Base-by-base conservation (phyloP, 441 rosid species). In the Pelargonium australe region DNA sequence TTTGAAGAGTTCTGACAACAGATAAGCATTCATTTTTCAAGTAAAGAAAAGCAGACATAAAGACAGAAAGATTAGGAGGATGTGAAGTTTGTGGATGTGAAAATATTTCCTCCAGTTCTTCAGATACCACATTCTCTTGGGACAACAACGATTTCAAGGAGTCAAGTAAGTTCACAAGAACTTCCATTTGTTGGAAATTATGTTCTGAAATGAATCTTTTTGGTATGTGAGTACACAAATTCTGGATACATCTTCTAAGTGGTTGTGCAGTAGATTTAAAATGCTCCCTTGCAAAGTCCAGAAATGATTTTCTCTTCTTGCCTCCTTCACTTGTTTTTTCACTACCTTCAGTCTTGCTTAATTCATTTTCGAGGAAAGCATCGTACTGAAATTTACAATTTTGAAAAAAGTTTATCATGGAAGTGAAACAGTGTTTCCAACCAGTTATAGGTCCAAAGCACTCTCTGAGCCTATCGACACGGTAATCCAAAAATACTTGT, bases 401-500 rank as follows among this genome's bases (percentile, higher is more conserved):
- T 17, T 70, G 76, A 5, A 84, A 84, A 37, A 83, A 72, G 34
- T 25, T 5, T 44, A 76, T 72, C 82, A 80, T 75, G 8, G 77
- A 71, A 2, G 41, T 57, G 19, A 82, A 3, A 74, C 69, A 41
- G 23, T 69, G 61, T 17, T 49, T 73, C 88, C 90, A 85, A 1
- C 88, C 88, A 9, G 66, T 31, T 14, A 20, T 8, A 11, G 80
- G 68, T 40, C 73, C 71, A 66, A 81, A 70, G 71, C 88, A 87
- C 7, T 71, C 20, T 4, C 8, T 5, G 45, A 87, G 82, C 61
- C 68, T 44, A 12, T 80, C 68, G 53, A 77, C 76, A 5, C 89
- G 90, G 44, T 79, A 37, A 25, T 85, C 83, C 41, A 87, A 69
- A 73, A 68, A 83, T 40, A 87, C 75, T 41, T 78, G 82, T 58